Evolutionary conservation across 208 protist species (phyloP), one percentile per base, ranked within the genome.

Genomic region (Trypanosoma theileri): DNA sequence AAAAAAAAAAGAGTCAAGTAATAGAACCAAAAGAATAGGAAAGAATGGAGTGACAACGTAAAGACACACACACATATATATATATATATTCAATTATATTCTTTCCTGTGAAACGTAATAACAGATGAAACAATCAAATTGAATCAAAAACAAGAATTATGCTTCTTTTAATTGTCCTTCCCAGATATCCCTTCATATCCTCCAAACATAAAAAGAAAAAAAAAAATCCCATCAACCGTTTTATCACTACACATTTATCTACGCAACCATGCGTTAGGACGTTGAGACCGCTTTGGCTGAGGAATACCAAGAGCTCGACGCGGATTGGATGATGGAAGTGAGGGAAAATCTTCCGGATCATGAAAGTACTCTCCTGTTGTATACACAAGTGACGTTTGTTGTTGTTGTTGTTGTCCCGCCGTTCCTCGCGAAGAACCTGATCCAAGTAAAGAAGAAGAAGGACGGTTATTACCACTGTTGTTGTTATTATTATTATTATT

Each of bases 261-360:
- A 24, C 59, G 44, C 2, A 19, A 3, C 70, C 70, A 69, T 42
- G 61, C 62, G 41, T 69, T 75, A 12, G 54, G 61, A n/a, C 48
- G 62, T 41, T 52, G 48, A 13, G 45, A 12, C 14, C 51, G 56
- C 74, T 69, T 13, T 42, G 71, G 4, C 66, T 60, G 58, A 69
- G 53, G 9, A 63, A 66, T 11, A 72, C 55, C 16, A 44, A 31
- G 48, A 69, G 16, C 60, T 73, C 17, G 74, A 24, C 45, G 53
- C n/a, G 40, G 12, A 28, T 68, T 55, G 24, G 54, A 59, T 10
- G 70, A 57, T 8, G 70, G 85, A 11, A 91, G 61, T 26, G 77
- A 79, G 1, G 85, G 85, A 50, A 85, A 91, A 45, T 75, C 51
- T 22, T 79, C 77, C 19, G 77, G 79, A 46, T 77, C 71, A 12